phyloP scores from a whole-genome alignment of 495 filamentous ascomycete species.

The Chlorociboria aeruginascens region DNA sequence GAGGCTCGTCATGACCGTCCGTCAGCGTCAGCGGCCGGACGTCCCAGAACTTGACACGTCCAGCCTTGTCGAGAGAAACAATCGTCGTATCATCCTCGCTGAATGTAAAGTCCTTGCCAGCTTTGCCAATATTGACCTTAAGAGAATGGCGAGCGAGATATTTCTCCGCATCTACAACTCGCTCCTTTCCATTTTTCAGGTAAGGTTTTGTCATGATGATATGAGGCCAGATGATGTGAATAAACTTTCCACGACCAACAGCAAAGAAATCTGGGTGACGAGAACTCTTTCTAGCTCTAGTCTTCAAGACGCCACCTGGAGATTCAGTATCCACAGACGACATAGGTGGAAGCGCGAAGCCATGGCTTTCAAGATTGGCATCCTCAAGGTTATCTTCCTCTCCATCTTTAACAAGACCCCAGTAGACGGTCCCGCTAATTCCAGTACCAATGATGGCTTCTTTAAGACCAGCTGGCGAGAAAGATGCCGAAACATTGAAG shows the following conservation, averaged over 20 bases:
- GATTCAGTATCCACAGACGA: constrained; percentile 64
- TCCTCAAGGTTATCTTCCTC: constrained; percentile 57
- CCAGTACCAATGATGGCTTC: constrained; percentile 85
- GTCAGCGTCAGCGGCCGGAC: constrained; percentile 59
- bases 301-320: constrained; percentile 87
- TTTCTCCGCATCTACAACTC: constrained; percentile 68
- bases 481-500: constrained; percentile 81
- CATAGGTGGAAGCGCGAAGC: constrained; percentile 72
- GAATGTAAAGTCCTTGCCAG: constrained; percentile 95
- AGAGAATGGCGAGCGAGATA: constrained; percentile 76
- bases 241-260: constrained; percentile 88
- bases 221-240: constrained; percentile 77
- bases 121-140: constrained; percentile 93
- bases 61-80: constrained; percentile 91
- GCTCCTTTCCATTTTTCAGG: constrained; percentile 57
- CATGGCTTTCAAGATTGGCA: constrained; percentile 57
- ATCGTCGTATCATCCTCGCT: constrained; percentile 91
- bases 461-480: constrained; percentile 39
- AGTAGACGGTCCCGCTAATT: constrained; percentile 88
- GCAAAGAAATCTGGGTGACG: constrained; percentile 87
- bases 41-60: constrained; percentile 94
- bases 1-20: constrained; percentile 26
- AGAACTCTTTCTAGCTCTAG: constrained; percentile 77
- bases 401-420: constrained; percentile 60
- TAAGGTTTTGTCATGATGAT: constrained; percentile 59